phyloP scores from a whole-genome alignment of 495 filamentous ascomycete genomes.

The Amphirosellinia nigrospora region DNA sequence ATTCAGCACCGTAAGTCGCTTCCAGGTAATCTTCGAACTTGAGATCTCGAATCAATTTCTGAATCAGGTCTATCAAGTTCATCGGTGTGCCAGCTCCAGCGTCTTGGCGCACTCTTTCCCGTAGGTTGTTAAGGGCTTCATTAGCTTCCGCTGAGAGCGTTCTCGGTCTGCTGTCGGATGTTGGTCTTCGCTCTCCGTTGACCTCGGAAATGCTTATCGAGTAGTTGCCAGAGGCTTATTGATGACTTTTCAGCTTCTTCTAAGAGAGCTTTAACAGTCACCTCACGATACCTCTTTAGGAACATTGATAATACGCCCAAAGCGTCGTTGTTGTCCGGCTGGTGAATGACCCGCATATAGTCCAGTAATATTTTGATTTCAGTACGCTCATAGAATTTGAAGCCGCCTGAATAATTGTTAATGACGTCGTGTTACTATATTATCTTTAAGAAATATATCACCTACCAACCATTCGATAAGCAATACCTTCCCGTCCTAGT shows the following conservation, averaged over 20 bases:
- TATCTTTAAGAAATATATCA: constrained; percentile 19
- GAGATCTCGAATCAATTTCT: constrained; percentile 74
- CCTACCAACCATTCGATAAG: constrained; percentile 90
- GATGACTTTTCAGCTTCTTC: constrained; percentile 74
- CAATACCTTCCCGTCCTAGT: constrained; percentile 82
- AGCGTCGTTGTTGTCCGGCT: constrained; percentile 89
- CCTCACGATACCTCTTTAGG: constrained; percentile 81
- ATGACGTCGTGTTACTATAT: not conserved
- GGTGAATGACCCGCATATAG: constrained; percentile 84
- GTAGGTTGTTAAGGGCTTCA: constrained; percentile 61
- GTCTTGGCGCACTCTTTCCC: constrained; percentile 64
- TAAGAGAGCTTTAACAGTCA: constrained; percentile 72
- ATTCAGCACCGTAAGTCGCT: constrained; percentile 72
- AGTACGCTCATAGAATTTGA: constrained; percentile 87
- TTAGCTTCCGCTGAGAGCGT: constrained; percentile 52
- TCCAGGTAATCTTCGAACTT: constrained; percentile 76
- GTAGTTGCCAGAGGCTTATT: constrained; percentile 74
- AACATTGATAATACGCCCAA: constrained; percentile 84
- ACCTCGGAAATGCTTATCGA: constrained; percentile 74
- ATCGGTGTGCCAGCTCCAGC: constrained; percentile 38
- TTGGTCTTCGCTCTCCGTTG: constrained; percentile 68
- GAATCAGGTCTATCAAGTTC: constrained; percentile 72
- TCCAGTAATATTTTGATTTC: constrained; percentile 91
- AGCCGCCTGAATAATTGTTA: constrained; percentile 56
- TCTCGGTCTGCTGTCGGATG: constrained; percentile 70